These are phyloP conservation scores for Aspergillus pseudoviridinutans DNA, from an alignment of 2,329 filamentous ascomycete species.

Conservation along the genomic window DNA sequence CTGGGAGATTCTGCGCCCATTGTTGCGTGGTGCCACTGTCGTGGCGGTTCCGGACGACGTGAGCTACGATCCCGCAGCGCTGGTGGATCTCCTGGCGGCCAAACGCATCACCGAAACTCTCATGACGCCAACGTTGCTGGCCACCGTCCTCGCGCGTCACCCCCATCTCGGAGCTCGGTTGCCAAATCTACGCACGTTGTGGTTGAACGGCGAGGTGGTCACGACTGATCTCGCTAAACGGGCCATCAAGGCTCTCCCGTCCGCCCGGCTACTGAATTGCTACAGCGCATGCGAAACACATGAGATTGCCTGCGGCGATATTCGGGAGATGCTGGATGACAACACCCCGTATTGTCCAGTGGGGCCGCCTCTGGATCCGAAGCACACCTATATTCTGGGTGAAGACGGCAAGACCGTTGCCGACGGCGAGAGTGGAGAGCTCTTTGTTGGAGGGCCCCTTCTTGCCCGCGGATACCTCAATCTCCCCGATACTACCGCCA, in stretches of 20 bases:
- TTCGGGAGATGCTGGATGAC: conserved; percentile 62
- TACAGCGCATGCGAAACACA: conserved; percentile 82
- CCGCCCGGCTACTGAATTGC: conserved; percentile 68
- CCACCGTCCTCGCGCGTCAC: conserved; percentile 68
- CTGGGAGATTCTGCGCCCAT: conserved; percentile 76
- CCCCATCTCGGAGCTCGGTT: conserved; percentile 61
- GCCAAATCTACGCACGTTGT: conserved; percentile 64
- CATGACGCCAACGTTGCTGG: conserved; percentile 76
- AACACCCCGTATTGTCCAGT: conserved; percentile 68
- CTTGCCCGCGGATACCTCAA: conserved; percentile 76
- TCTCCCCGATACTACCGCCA: conserved; percentile 70
- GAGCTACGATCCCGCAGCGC: conserved; percentile 71
- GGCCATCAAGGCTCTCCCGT: conserved; percentile 63
- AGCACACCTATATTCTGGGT: conserved; percentile 69
- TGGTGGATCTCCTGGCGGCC: conserved; percentile 65
- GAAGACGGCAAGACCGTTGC: conserved; percentile 63
- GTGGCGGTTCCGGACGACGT: conserved; percentile 70
- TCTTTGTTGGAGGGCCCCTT: conserved; percentile 70
- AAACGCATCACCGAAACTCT: conserved; percentile 72
- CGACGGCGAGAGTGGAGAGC: conserved; percentile 62
- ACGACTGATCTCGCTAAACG: conserved; percentile 71
- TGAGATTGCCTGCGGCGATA: conserved; percentile 73
- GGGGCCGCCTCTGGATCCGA: conserved; percentile 63
- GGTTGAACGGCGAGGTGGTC: conserved; percentile 81
- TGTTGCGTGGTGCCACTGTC: conserved; percentile 71